Conservation (phyloP, 1,284 basidiomycete species). For the Apiotrichum montevideense region DNA sequence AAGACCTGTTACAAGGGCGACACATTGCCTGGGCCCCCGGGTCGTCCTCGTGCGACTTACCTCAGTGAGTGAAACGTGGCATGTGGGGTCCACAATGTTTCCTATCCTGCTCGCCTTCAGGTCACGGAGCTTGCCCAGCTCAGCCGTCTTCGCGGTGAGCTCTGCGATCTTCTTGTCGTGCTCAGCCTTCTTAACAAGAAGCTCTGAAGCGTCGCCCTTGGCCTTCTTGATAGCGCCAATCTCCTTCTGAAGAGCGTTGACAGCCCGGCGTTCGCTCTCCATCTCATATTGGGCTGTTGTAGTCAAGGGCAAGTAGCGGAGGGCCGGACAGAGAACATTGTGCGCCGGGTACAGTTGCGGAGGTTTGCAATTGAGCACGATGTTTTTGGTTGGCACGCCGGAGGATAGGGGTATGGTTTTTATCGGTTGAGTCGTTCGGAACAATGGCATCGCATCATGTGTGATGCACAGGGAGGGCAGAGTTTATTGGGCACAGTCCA, state of each 20-base stretch:
- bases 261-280: conserved; percentile 69
- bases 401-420: too few species aligned
- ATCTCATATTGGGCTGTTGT: conserved; percentile 73
- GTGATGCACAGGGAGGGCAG: too few species aligned
- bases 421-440: too few species aligned
- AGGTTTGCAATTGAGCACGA: too few species aligned
- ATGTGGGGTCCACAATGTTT: conserved; percentile 84
- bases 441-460: too few species aligned
- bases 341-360: too few species aligned
- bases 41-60: conserved; percentile 49
- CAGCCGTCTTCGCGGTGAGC: conserved; percentile 68
- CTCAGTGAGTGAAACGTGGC: conserved; percentile 82
- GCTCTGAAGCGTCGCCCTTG: conserved; percentile 82
- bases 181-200: conserved; percentile 70
- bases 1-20: too few species aligned
- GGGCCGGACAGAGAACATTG: too few species aligned
- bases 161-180: conserved; percentile 66
- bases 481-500: too few species aligned
- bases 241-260: conserved; percentile 87
- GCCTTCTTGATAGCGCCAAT: conserved; percentile 92
- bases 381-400: too few species aligned
- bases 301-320: too few species aligned
- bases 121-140: conserved; percentile 62
- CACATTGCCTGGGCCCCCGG: too few species aligned
- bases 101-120: conserved; percentile 74